Base-by-base conservation (phyloP, 495 filamentous ascomycete genomes). In the Penicillium odoratum region DNA sequence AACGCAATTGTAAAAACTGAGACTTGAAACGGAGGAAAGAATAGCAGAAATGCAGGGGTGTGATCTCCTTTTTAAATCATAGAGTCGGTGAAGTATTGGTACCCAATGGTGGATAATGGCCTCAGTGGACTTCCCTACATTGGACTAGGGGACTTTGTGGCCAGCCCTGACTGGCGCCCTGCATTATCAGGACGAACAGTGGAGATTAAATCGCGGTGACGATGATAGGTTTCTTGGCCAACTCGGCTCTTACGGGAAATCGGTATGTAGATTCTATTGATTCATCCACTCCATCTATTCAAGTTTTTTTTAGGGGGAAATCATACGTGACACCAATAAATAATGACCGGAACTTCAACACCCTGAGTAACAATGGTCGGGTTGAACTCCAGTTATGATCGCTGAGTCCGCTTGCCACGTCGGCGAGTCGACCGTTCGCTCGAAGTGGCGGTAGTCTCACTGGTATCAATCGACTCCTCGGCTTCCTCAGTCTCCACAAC, bases 331-430 rank as follows among this genome's bases (percentile, higher is more conserved):
- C 26, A 51, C 47, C 42, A 40, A 36, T 11, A 28, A 25, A 28
- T 5, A 13, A 34, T 31, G 9, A 50, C 18, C 10, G 16, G 33
- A 48, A 13, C 47, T 26, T 43, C 16, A 44, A 42, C 40, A 38
- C 29, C 18, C 11, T 40, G 9, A n/a, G 38, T n/a, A 40, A 40
- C 38, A 40, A 40, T 40, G 15, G 4, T 16, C 38, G 13, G 1
- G 16, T 16, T 13, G 38, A 15, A 40, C 16, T 28, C 9, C 28
- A 31, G 6, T 63, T 58, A 75, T 62, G 69, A 69, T 55, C 61
- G 67, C 61, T 75, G 68, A 13, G 72, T 68, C 26, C 70, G 72
- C 63, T 71, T 76, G 5, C 57, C 62, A 38, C 70, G 71, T 55
- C 63, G 69, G 34, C 66, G 66, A 30, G 65, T 61, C 10, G 68